Base-by-base conservation (phyloP, 2,329 filamentous ascomycete genomes). In the Aspergillus sp. region DNA sequence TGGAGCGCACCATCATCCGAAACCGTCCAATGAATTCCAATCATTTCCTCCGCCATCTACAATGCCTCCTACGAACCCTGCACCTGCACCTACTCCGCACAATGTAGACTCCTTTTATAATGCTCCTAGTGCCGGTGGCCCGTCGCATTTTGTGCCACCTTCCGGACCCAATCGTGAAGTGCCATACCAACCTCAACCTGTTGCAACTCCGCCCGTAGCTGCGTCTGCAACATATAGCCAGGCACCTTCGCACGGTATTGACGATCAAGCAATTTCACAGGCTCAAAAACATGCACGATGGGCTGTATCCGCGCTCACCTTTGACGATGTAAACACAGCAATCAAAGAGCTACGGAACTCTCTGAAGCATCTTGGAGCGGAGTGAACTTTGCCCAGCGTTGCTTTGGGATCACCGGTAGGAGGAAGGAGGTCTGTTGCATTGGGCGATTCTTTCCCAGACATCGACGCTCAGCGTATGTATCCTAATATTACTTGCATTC, bases 221-320 rank as follows among this genome's bases (percentile, higher is more conserved):
- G 55, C 70, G 27, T 57, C 64, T 4, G 58, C 66, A 5, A 34
- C 54, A 33, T 59, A 66, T 12, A 61, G 61, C 41, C 63, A 70
- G 37, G 51, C 58, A 11, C 62, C 60, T 34, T 59, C 70, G 17
- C 71, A 74, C n/a, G 66, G 69, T 5, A 66, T 80, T 5, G 82
- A 89, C 11, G 91, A 96, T 62, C 88, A 92, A 58, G 81, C 89
- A 0, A 88, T 97, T 37, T 79, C 85, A 37, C 84, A 87, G 66
- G 93, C 95, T 4, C 92, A 96, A 73, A 99, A 98, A 72, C 95
- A 98, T 77, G 93, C 93, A 2, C 92, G 91, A 68, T 99, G 91
- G 91, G 95, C 95, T 0, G 96, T 98, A 42, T 97, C 93, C 11
- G 95, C 95, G 0, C 78, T 99, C 48, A 96, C 97, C 68, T 99